These are phyloP conservation scores for Aquilaria agallochum DNA, from an alignment of 441 rosid species.

Conservation along the genomic window DNA sequence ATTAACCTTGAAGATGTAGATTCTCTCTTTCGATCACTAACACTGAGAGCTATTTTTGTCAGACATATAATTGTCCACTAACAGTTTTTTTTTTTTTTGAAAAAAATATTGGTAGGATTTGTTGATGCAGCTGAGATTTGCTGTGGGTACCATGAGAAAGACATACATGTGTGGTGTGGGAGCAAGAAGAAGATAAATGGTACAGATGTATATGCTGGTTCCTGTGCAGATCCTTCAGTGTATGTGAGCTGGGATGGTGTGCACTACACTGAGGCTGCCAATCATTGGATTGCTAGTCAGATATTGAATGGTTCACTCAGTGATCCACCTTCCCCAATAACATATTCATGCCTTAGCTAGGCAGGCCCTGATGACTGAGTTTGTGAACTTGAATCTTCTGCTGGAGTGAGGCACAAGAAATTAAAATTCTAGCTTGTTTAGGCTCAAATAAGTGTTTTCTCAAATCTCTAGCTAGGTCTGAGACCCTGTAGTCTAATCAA, in stretches of 20 bases:
- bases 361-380: too few species aligned
- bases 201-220: constrained; percentile 32
- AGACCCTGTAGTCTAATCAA: too few species aligned
- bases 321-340: constrained; percentile 42
- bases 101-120: constrained; percentile 27
- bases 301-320: constrained; percentile 40
- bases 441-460: too few species aligned
- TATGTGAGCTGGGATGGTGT: constrained; percentile 63
- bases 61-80: too few species aligned
- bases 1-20: too few species aligned
- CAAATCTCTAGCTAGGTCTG: too few species aligned
- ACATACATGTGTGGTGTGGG: constrained; percentile 55
- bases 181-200: constrained; percentile 28
- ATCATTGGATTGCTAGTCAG: constrained; percentile 46
- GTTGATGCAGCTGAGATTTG: constrained; percentile 48
- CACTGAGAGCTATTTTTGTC: too few species aligned
- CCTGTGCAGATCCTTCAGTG: constrained; percentile 47
- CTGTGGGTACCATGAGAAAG: constrained; percentile 56
- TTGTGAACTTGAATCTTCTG: too few species aligned
- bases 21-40: too few species aligned
- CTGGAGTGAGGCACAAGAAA: too few species aligned
- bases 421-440: too few species aligned
- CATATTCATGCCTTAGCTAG: constrained; percentile 39
- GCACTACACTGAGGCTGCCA: constrained; percentile 55
- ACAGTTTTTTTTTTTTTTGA: background rate